phyloP scores from a whole-genome alignment of 1,139 yeast genomes.

The Nakaseomyces delphensis region DNA sequence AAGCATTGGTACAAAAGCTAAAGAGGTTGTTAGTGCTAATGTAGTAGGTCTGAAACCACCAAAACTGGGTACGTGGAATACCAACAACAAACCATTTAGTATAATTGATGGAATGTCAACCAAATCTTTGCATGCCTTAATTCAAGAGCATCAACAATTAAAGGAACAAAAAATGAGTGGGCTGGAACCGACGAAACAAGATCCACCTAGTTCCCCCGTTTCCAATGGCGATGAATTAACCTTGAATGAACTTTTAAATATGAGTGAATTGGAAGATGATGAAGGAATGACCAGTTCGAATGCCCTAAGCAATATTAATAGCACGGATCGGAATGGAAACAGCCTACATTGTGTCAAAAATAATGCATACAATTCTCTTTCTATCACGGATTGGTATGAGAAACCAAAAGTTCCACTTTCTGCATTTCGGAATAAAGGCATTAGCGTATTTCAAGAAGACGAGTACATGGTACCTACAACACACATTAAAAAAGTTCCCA shows the following conservation, averaged over 20 bases:
- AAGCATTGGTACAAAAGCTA: slow-evolving; percentile 60
- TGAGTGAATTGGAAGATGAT: slow-evolving; percentile 79
- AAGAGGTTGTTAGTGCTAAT: slow-evolving; percentile 80
- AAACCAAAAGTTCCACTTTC: slow-evolving; percentile 69
- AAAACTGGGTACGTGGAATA: slow-evolving; percentile 83
- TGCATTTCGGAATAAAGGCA: slow-evolving; percentile 78
- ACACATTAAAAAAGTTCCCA: slow-evolving; percentile 29
- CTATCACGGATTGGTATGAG: slow-evolving; percentile 30
- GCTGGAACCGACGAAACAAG: slow-evolving; percentile 4
- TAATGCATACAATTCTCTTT: slow-evolving; percentile 10
- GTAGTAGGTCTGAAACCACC: slow-evolving; percentile 86
- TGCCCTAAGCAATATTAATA: slow-evolving; percentile 1
- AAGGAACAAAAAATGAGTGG: slow-evolving; percentile 19
- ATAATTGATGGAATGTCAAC: slow-evolving; percentile 92
- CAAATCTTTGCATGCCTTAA: slow-evolving; percentile 50
- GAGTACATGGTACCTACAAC: slow-evolving; percentile 28
- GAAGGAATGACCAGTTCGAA: slow-evolving; percentile 29
- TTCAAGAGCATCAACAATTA: slow-evolving; percentile 27
- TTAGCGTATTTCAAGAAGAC: slow-evolving; percentile 29
- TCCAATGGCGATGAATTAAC: slow-evolving; percentile 52
- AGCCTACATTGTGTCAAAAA: slow-evolving; percentile 6
- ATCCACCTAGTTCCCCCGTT: slow-evolving; percentile 18
- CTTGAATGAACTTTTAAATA: slow-evolving; percentile 76
- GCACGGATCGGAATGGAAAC: neutral
- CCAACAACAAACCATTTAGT: slow-evolving; percentile 79